phyloP scores from a whole-genome alignment of 75 land plant genomes.

The Isoetes taiwanensis region DNA sequence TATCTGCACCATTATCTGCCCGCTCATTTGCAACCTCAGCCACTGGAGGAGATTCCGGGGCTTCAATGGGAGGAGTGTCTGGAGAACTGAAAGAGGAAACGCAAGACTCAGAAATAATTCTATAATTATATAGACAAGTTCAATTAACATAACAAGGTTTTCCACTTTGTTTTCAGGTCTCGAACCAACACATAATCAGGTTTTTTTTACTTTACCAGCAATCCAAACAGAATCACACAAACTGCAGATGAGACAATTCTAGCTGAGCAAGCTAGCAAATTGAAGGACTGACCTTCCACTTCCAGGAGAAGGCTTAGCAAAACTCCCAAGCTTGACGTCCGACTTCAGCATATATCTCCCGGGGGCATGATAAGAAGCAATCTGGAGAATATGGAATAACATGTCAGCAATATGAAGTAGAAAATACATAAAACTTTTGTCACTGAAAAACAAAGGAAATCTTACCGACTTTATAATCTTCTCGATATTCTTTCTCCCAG shows the following conservation, averaged over 20 bases:
- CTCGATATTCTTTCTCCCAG: constrained; percentile 48
- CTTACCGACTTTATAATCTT: constrained; percentile 58
- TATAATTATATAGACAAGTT: neutral
- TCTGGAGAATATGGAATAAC: constrained; percentile 27
- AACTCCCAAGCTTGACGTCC: constrained; percentile 42
- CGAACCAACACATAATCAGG: neutral
- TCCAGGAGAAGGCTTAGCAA: constrained; percentile 35
- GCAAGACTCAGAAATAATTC: neutral
- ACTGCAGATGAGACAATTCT: neutral
- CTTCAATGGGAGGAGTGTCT: constrained; percentile 15
- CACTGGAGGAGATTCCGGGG: constrained; percentile 19
- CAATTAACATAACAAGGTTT: neutral
- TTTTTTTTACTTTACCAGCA: neutral
- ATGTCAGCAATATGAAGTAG: neutral
- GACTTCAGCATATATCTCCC: constrained; percentile 67
- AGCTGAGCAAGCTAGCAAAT: neutral
- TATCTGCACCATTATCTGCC: neutral
- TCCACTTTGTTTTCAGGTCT: neutral
- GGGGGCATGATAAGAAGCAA: constrained; percentile 72
- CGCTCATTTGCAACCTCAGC: neutral
- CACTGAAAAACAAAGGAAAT: neutral
- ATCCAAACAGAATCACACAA: too few relatives aligned
- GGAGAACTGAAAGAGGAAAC: constrained; percentile 14
- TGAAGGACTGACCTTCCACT: constrained; percentile 41
- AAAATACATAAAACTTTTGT: constrained; percentile 2